A percentile compares a stretch with the other conserved stretches of the same genome.
These are phyloP conservation scores for Stephania yunnanensis DNA, from an alignment of 164 flowering plant species.

Conservation along the genomic window DNA sequence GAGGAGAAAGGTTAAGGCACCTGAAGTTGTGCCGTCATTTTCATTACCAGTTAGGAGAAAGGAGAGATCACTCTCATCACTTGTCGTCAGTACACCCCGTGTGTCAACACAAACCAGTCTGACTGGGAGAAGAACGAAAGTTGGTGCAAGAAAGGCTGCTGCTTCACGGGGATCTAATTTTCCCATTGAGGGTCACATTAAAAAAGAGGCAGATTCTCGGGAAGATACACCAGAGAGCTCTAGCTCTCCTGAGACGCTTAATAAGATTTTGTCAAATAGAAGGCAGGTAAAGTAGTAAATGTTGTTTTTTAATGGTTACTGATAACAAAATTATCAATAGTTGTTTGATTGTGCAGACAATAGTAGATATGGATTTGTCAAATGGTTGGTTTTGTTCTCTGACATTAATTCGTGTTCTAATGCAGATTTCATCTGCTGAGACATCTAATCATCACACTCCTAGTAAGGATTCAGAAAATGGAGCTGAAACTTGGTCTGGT, in stretches of 20 bases:
- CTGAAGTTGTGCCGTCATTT: constrained; percentile 52
- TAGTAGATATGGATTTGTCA: not conserved
- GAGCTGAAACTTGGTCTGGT: constrained; percentile 36
- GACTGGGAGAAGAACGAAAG: constrained; percentile 81
- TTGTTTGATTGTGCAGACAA: not conserved
- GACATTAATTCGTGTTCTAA: not conserved
- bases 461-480: constrained; percentile 36
- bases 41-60: constrained; percentile 69
- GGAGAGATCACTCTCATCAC: constrained; percentile 51
- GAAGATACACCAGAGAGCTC: constrained; percentile 50
- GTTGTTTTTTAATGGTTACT: not conserved
- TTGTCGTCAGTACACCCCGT: constrained; percentile 37
- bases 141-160: constrained; percentile 51
- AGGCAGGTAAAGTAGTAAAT: constrained; percentile 46
- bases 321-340: not conserved
- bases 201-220: constrained; percentile 45
- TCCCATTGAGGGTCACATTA: constrained; percentile 36
- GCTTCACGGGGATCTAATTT: constrained; percentile 47
- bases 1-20: constrained; percentile 49
- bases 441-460: constrained; percentile 34
- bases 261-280: constrained; percentile 37
- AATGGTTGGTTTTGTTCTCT: not conserved
- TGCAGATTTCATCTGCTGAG: constrained; percentile 56
- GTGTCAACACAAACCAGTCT: constrained; percentile 54
- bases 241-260: constrained; percentile 56